phyloP scores from a whole-genome alignment of 306 rosid species.

The Pyrus communis region DNA sequence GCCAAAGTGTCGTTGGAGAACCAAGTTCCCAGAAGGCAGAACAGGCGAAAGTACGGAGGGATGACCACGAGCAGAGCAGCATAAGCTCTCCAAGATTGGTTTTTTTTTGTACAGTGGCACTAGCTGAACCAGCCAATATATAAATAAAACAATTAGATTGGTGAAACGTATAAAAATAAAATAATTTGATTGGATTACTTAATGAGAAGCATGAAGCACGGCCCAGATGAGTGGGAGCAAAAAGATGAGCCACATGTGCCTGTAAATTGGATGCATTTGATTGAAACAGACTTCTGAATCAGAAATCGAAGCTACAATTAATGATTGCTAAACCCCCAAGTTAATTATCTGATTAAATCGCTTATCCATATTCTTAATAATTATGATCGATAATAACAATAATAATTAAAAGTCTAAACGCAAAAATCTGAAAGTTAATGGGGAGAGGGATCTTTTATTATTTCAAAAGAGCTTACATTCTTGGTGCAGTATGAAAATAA shows the following conservation, averaged over 20 bases:
- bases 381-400: neutral
- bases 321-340: neutral
- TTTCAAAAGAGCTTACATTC: neutral
- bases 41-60: neutral
- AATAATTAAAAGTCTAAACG: neutral
- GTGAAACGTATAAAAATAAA: too few relatives aligned
- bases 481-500: neutral
- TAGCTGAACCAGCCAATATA: neutral
- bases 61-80: neutral
- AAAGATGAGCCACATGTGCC: conserved; percentile 7
- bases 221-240: neutral
- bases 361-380: neutral
- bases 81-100: neutral
- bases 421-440: neutral
- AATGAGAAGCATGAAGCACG: neutral
- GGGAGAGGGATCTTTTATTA: neutral
- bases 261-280: neutral
- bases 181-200: neutral
- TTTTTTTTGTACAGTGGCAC: neutral
- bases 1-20: neutral
- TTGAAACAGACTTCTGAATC: neutral
- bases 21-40: neutral
- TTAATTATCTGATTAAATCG: neutral
- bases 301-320: neutral
- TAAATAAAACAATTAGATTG: neutral